These are phyloP conservation scores for Ophiostoma triangulosporum DNA, from an alignment of 2,329 filamentous ascomycete species.

Conservation along the genomic window DNA sequence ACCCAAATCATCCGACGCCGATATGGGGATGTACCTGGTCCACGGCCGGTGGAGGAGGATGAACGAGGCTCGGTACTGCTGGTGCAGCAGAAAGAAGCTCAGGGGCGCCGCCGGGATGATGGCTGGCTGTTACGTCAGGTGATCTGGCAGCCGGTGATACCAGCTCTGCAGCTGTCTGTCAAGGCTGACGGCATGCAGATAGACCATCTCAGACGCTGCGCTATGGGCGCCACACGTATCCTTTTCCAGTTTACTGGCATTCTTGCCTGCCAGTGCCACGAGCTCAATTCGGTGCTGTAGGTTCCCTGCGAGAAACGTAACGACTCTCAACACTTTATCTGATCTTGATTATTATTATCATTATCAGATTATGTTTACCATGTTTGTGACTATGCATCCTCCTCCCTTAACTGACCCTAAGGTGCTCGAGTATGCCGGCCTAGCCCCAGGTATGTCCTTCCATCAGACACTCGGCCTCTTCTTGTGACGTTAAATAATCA, in stretches of 20 bases:
- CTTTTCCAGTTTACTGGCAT: too few relatives aligned
- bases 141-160: constrained; percentile 37
- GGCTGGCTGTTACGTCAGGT: constrained; percentile 33
- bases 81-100: constrained; percentile 41
- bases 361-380: neutral
- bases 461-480: too few relatives aligned
- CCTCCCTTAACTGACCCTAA: constrained; percentile 38
- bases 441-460: constrained; percentile 41
- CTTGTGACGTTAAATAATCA: too few relatives aligned
- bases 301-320: too few relatives aligned
- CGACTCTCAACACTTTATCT: too few relatives aligned
- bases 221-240: too few relatives aligned
- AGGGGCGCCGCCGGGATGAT: constrained; percentile 35
- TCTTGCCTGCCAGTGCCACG: constrained; percentile 40
- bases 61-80: constrained; percentile 40
- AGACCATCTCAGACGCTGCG: constrained; percentile 35
- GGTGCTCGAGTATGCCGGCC: constrained; percentile 46
- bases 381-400: constrained; percentile 22
- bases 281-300: constrained; percentile 39
- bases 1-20: constrained; percentile 18
- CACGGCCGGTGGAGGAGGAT: constrained; percentile 40
- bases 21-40: constrained; percentile 32
- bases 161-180: constrained; percentile 41
- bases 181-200: constrained; percentile 35
- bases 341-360: too few relatives aligned